These are phyloP conservation scores for Naganishia antarctica DNA, from an alignment of 768 basidiomycete genomes.

Conservation along the genomic window DNA sequence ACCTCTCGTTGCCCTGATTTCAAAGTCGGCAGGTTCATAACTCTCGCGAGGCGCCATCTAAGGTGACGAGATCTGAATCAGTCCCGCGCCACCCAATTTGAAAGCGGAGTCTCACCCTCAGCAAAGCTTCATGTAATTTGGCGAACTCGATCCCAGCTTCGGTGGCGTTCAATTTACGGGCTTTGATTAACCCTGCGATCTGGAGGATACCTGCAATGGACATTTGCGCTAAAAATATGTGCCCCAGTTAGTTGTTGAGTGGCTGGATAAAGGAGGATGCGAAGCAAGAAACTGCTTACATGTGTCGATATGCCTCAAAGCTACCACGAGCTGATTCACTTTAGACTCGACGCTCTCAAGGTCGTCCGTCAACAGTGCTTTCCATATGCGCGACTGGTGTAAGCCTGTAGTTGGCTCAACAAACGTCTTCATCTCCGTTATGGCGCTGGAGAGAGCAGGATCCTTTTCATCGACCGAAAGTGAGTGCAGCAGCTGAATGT, in stretches of 20 bases:
- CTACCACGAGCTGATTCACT: slow-evolving; percentile 1
- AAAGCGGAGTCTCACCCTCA: neutral
- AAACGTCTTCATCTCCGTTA: neutral
- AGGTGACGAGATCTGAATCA: neutral
- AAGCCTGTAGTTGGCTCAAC: slow-evolving; percentile 66
- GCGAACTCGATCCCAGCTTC: neutral
- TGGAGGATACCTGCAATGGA: slow-evolving; percentile 7
- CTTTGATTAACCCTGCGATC: slow-evolving; percentile 12
- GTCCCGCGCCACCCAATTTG: neutral
- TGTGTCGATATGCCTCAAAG: slow-evolving; percentile 2
- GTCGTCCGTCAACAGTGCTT: slow-evolving; percentile 38
- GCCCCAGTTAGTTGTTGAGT: no score
- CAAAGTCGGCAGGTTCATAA: slow-evolving; percentile 10
- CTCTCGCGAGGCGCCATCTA: neutral
- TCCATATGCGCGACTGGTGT: slow-evolving; percentile 71
- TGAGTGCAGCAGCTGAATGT: slow-evolving; percentile 5
- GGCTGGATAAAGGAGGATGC: no score
- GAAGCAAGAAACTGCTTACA: neutral
- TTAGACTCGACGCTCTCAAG: neutral
- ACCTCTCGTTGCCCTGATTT: neutral
- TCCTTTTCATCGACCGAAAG: neutral
- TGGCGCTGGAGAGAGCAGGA: neutral
- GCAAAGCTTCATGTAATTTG: slow-evolving; percentile 7
- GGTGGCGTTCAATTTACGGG: neutral
- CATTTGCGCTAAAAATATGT: neutral